Conservation (phyloP, 306 rosid genomes). For the Ormosia semicastrata region DNA sequence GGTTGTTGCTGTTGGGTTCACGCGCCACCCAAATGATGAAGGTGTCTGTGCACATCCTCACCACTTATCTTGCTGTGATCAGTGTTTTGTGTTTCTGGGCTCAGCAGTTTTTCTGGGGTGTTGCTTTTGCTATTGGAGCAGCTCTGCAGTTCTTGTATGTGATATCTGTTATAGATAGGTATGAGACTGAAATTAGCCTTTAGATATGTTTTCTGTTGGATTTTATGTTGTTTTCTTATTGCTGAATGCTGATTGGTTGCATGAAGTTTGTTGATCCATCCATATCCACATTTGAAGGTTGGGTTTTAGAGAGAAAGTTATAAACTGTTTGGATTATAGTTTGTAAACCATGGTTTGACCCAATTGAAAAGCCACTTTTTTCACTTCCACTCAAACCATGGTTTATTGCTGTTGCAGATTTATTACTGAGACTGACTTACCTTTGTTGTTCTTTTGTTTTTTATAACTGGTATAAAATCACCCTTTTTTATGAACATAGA, state of each 20-base stretch:
- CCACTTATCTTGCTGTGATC: constrained; percentile 90
- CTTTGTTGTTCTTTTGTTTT: background rate
- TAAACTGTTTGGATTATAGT: background rate
- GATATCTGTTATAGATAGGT: constrained; percentile 88
- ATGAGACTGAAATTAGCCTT: constrained; percentile 15
- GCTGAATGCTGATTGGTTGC: background rate
- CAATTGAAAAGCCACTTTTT: too few species aligned
- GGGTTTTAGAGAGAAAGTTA: constrained; percentile 1
- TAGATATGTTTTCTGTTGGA: constrained; percentile 9
- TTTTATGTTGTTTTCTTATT: background rate
- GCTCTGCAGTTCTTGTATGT: constrained; percentile 81
- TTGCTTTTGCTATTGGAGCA: constrained; percentile 79
- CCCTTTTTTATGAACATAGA: background rate
- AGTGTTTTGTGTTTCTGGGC: constrained; percentile 96
- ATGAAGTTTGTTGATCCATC: background rate
- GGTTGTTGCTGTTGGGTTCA: constrained; percentile 79
- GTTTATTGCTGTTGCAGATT: background rate
- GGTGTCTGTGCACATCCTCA: constrained; percentile 88
- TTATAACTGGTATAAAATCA: background rate
- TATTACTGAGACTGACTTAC: background rate
- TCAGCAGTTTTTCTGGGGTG: constrained; percentile 86
- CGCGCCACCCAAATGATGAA: constrained; percentile 78
- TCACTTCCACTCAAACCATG: too few species aligned
- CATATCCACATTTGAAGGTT: background rate
- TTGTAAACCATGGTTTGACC: too few species aligned